Conservation (phyloP, 805 yeast genomes). For the Ogataea ramenticola region DNA sequence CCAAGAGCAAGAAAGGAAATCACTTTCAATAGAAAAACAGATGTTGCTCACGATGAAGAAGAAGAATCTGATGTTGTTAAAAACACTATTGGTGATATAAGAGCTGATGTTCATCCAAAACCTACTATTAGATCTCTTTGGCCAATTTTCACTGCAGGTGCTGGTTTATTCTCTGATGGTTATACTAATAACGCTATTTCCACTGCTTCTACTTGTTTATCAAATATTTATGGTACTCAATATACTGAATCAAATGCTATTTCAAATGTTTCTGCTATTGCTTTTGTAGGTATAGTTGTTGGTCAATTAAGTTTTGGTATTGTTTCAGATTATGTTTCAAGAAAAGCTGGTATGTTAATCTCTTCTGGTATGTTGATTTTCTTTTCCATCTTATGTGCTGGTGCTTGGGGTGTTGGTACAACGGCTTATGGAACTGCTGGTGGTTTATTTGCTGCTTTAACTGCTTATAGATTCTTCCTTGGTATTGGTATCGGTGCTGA, state of each 20-base stretch:
- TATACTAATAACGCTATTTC: constrained; percentile 82
- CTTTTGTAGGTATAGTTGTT: constrained; percentile 84
- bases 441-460: constrained; percentile 79
- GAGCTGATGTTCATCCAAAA: background rate
- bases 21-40: constrained; percentile 20
- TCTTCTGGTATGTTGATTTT: constrained; percentile 71
- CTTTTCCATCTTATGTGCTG: constrained; percentile 74
- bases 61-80: constrained; percentile 10
- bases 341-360: constrained; percentile 76
- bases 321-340: constrained; percentile 69
- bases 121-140: constrained; percentile 28
- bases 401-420: constrained; percentile 73
- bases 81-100: background rate
- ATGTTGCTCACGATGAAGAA: constrained; percentile 7
- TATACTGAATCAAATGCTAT: constrained; percentile 63
- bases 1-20: constrained; percentile 35
- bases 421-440: constrained; percentile 41
- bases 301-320: constrained; percentile 82
- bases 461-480: constrained; percentile 77
- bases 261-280: constrained; percentile 77
- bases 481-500: constrained; percentile 95
- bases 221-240: constrained; percentile 54
- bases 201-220: constrained; percentile 66
- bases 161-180: constrained; percentile 91
- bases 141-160: constrained; percentile 81